phyloP scores from a whole-genome alignment of 352 stramenopile species.

The Globisporangium camurandrum region DNA sequence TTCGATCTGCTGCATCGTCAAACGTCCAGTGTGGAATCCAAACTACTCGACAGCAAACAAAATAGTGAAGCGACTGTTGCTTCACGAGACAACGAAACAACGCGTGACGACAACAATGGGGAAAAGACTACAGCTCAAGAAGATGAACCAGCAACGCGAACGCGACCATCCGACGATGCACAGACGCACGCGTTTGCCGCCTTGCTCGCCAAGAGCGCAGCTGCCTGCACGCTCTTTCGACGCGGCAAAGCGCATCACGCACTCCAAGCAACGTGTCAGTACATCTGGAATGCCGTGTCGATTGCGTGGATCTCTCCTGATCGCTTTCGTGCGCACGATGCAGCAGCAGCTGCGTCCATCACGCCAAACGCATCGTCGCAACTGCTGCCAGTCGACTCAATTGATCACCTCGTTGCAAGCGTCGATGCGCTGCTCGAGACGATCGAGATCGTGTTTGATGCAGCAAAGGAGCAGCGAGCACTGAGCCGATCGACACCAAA shows the following conservation, averaged over 20 bases:
- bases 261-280: slow-evolving; percentile 42
- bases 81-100: not conserved
- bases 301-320: slow-evolving; percentile 41
- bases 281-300: slow-evolving; percentile 53
- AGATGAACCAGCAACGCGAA: no score
- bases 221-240: slow-evolving; percentile 36
- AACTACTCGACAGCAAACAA: not conserved
- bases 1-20: slow-evolving; percentile 23
- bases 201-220: slow-evolving; percentile 33
- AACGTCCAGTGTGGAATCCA: not conserved
- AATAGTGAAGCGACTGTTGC: not conserved
- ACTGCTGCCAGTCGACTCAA: not conserved
- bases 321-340: slow-evolving; percentile 7
- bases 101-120: not conserved
- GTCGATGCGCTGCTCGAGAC: slow-evolving; percentile 45
- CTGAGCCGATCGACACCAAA: not conserved
- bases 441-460: slow-evolving; percentile 26
- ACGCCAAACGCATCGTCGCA: not conserved
- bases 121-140: not conserved
- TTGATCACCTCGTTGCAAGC: slow-evolving; percentile 23
- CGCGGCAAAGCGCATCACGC: slow-evolving; percentile 41
- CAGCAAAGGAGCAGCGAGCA: slow-evolving; percentile 15
- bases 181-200: slow-evolving; percentile 17
- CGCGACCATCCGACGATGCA: no score
- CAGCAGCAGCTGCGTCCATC: slow-evolving; percentile 5